Percentiles rank a stretch among this genome's conserved stretches.
phyloP scores from a whole-genome alignment of 1,284 basidiomycete species.

The Cutaneotrichosporon mucoides region DNA sequence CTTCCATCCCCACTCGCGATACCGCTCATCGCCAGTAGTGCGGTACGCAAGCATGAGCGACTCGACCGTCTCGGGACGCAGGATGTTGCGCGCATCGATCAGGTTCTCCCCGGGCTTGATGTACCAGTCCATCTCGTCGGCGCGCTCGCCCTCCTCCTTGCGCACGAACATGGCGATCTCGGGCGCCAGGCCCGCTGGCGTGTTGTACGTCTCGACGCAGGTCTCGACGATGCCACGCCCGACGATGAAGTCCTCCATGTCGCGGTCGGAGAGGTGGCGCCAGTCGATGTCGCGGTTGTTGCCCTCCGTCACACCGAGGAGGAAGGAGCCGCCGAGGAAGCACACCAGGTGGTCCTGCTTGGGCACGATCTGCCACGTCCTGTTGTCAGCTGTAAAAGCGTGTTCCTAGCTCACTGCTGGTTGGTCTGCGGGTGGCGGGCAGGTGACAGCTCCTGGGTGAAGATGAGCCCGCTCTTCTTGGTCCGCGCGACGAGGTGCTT shows the following conservation, averaged over 20 bases:
- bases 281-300: conserved; percentile 51
- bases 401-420: conserved; percentile 28
- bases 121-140: conserved; percentile 69
- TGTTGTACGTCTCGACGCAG: conserved; percentile 83
- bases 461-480: conserved; percentile 59
- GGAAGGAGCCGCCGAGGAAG: conserved; percentile 86
- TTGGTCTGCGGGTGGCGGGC: conserved; percentile 33
- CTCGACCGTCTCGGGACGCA: conserved; percentile 92
- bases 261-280: conserved; percentile 53
- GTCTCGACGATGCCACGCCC: conserved; percentile 79
- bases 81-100: conserved; percentile 85
- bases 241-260: conserved; percentile 71
- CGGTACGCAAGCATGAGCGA: conserved; percentile 83
- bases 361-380: conserved; percentile 65
- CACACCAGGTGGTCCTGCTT: conserved; percentile 97
- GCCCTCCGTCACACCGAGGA: conserved; percentile 78
- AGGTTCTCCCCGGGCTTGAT: conserved; percentile 60
- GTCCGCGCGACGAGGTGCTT: conserved; percentile 66
- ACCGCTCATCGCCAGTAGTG: conserved; percentile 73
- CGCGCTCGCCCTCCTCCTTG: conserved; percentile 45
- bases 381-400: conserved; percentile 33
- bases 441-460: conserved; percentile 70
- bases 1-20: conserved; percentile 79
- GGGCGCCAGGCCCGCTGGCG: conserved; percentile 75
- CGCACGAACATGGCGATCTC: conserved; percentile 76